Conservation (phyloP, 129 eudicot species). For the Artemisia argyi region DNA sequence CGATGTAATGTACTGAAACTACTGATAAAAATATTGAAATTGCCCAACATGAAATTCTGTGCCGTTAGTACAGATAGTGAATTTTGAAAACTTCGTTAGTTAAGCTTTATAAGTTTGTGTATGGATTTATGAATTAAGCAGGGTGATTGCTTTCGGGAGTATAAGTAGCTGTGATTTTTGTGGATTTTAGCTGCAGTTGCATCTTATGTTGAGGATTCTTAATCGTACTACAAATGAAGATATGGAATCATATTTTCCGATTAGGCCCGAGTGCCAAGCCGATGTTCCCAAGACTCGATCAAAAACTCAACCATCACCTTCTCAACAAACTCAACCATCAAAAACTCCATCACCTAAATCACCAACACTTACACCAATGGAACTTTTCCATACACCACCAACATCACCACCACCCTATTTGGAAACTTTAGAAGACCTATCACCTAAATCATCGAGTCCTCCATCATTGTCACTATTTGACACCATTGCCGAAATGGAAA, state of each 20-base stretch:
- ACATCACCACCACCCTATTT: too few species aligned
- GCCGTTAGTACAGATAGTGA: not conserved
- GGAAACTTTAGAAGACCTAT: too few species aligned
- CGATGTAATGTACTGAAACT: not conserved
- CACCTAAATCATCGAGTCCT: too few species aligned
- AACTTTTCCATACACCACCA: too few species aligned
- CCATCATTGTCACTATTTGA: too few species aligned
- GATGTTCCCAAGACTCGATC: constrained; percentile 76
- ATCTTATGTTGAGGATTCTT: constrained; percentile 46
- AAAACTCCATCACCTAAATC: too few species aligned
- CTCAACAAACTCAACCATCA: too few species aligned
- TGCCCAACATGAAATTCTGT: constrained; percentile 16
- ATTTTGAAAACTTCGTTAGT: not conserved
- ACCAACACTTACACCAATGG: too few species aligned
- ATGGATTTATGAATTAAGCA: constrained; percentile 21
- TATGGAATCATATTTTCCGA: constrained; percentile 58
- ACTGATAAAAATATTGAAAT: not conserved
- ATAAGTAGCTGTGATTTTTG: constrained; percentile 23
- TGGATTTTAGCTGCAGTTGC: constrained; percentile 21
- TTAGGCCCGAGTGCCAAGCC: constrained; percentile 75
- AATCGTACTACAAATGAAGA: constrained; percentile 42
- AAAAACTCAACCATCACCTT: too few species aligned
- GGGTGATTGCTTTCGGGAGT: constrained; percentile 18
- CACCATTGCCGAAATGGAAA: too few species aligned
- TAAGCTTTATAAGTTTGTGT: not conserved